phyloP scores from a whole-genome alignment of 148 eudicot species.

The Rhododendron mucronatum region DNA sequence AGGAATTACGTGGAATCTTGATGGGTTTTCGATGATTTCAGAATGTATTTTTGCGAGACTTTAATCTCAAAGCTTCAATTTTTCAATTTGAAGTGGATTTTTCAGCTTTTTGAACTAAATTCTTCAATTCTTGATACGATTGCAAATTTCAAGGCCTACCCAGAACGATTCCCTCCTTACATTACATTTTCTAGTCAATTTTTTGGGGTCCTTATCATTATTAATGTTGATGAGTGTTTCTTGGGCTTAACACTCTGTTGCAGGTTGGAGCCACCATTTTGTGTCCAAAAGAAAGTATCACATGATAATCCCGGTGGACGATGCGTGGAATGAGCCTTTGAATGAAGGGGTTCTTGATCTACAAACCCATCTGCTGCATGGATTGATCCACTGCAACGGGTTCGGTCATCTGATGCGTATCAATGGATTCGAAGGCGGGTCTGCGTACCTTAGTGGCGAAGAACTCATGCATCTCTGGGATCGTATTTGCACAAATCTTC shows the following conservation, averaged over 20 bases:
- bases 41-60: not conserved
- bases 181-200: too few relatives aligned
- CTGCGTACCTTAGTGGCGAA: slow-evolving; percentile 28
- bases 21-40: not conserved
- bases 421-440: too few relatives aligned
- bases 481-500: slow-evolving; percentile 73
- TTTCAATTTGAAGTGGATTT: not conserved
- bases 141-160: too few relatives aligned
- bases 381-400: too few relatives aligned
- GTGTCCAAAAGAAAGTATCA: slow-evolving; percentile 78
- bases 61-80: not conserved
- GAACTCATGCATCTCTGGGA: slow-evolving; percentile 92
- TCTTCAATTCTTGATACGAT: too few relatives aligned
- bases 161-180: not conserved
- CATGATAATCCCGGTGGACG: not conserved
- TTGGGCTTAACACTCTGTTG: too few relatives aligned
- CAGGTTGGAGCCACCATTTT: slow-evolving; percentile 9
- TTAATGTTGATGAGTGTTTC: not conserved
- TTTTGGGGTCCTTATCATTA: not conserved
- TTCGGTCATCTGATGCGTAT: too few relatives aligned
- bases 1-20: not conserved
- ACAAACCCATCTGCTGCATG: too few relatives aligned
- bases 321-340: too few relatives aligned
- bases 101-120: not conserved
- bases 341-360: too few relatives aligned